Evolutionary conservation across 2,329 filamentous ascomycete genomes (phyloP).

Genomic region (Myriosclerotinia curreyana): DNA sequence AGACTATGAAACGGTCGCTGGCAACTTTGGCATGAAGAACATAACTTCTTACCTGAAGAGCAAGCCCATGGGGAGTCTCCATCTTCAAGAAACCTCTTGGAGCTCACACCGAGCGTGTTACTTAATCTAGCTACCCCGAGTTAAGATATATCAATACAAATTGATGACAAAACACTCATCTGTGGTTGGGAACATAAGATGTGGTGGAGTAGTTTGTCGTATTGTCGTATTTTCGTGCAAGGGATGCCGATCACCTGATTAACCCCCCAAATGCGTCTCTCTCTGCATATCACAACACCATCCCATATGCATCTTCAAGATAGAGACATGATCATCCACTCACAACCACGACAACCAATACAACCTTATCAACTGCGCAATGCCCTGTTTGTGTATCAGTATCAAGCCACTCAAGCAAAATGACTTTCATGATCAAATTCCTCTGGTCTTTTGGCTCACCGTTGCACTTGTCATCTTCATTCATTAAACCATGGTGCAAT

Average conservation of each 20-base stretch:
- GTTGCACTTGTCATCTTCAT: background rate
- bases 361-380: background rate
- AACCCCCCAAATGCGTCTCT: no score
- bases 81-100: background rate
- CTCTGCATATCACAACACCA: background rate
- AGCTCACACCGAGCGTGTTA: background rate
- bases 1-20: background rate
- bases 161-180: background rate
- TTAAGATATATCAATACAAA: background rate
- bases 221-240: background rate
- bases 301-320: no score
- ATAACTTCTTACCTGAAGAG: background rate
- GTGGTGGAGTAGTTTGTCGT: background rate
- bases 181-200: background rate
- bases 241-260: background rate
- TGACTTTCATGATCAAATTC: background rate
- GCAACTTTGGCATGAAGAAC: background rate
- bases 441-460: background rate
- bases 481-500: constrained; percentile 24
- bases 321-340: background rate
- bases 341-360: no score
- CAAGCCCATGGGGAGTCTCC: background rate
- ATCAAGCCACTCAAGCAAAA: background rate
- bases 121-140: background rate
- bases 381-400: background rate